A percentile compares a stretch with the other conserved stretches of the same genome.
Evolutionary conservation across 2,329 filamentous ascomycete genomes (phyloP).

Genomic region (Ceratocystis cubensis): DNA sequence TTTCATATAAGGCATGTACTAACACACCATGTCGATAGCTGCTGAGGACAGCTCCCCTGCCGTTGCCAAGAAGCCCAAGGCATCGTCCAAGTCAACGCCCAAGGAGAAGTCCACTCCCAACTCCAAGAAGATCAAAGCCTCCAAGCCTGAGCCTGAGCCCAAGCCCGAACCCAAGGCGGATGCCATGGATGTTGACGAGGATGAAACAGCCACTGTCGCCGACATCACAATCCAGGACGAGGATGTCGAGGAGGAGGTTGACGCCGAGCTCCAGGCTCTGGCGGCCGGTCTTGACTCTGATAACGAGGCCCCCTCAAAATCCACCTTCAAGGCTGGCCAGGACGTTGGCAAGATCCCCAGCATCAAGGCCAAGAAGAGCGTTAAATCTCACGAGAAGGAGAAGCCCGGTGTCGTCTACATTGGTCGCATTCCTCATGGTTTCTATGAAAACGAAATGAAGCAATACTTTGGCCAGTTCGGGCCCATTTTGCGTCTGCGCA

Average conservation of each 20-base stretch:
- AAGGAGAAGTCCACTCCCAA: slow-evolving; percentile 20
- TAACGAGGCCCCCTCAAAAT: slow-evolving; percentile 29
- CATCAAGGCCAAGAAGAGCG: slow-evolving; percentile 33
- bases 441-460: slow-evolving; percentile 93
- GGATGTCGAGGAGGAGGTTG: slow-evolving; percentile 31
- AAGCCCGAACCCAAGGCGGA: slow-evolving; percentile 20
- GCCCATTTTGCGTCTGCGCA: slow-evolving; percentile 59
- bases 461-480: slow-evolving; percentile 93
- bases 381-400: slow-evolving; percentile 32
- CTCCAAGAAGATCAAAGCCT: slow-evolving; percentile 11
- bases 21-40: slow-evolving; percentile 26
- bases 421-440: slow-evolving; percentile 79
- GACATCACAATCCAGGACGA: slow-evolving; percentile 28
- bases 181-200: slow-evolving; percentile 23
- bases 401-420: slow-evolving; percentile 76
- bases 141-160: slow-evolving; percentile 4
- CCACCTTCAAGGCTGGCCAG: slow-evolving; percentile 36
- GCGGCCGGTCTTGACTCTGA: slow-evolving; percentile 35
- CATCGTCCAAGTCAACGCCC: slow-evolving; percentile 31
- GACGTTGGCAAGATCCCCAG: slow-evolving; percentile 41
- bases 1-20: slow-evolving; percentile 4
- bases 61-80: slow-evolving; percentile 36
- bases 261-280: slow-evolving; percentile 34
- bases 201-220: slow-evolving; percentile 23
- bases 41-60: slow-evolving; percentile 35